Evolutionary conservation across 306 rosid genomes (phyloP), one percentile per base, ranked within the genome.

Genomic region (Malus fusca): DNA sequence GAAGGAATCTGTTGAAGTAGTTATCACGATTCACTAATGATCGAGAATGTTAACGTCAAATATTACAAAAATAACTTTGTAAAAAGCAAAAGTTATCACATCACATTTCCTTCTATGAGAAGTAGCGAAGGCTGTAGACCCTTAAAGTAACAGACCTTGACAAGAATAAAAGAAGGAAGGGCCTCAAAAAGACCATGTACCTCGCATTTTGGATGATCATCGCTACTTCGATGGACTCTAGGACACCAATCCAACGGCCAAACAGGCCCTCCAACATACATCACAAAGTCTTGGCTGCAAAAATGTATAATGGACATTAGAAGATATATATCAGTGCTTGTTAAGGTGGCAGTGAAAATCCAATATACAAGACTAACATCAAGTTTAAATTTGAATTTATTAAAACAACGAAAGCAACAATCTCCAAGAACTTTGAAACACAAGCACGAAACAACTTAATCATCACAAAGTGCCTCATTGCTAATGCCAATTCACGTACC

Each of bases 191-290:
- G 64, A 62, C 78, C 61, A 72, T 60, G 67, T 90, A 90, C 98
- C 98, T 95, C 97, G 42, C 97, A 83, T 83, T 86, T 90, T 44
- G 80, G 51, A 78, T 75, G 75, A 84, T 85, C 66, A 56, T 87
- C 90, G 11, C 85, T 81, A 31, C 67, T 84, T 82, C 76, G 84
- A 67, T 81, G 85, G 73, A 88, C 82, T 85, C 71, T 85, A 70
- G 97, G 97, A 83, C 97, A 95, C 99, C 99, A 95, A 82, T 95
- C 96, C 83, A 95, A 71, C 23, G 97, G 96, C 97, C 97, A 95
- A 75, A 92, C 90, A 52, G 90, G 75, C 66, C 99, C 97, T 79
- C 99, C 97, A 82, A 82, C 97, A 85, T 89, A 69, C 92, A 95
- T 86, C 80, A 87, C 87, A 87, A 85, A 92, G 81, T 95, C 95